Percentiles rank a stretch among this genome's conserved stretches.
Evolutionary conservation across 345 rosid species (phyloP).

Genomic region (Salix udensis): DNA sequence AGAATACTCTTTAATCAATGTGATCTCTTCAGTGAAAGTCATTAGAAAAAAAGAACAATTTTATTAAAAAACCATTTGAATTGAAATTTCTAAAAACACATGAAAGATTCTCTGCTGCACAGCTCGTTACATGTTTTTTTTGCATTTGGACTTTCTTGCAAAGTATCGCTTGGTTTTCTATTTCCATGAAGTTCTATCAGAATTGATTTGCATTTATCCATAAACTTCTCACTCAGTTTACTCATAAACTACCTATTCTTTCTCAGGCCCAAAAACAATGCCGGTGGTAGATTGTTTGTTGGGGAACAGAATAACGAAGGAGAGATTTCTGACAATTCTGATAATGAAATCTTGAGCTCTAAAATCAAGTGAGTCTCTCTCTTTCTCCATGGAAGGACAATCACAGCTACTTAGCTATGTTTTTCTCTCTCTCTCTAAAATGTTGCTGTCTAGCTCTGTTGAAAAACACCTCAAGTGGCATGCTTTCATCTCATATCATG

Average conservation of each 20-base stretch:
- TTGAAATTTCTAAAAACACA: background rate
- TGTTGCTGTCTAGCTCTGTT: too few relatives aligned
- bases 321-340: background rate
- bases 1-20: too few relatives aligned
- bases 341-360: constrained; percentile 1
- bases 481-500: background rate
- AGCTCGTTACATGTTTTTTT: background rate
- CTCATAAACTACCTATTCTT: background rate
- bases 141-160: background rate
- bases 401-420: background rate
- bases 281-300: background rate
- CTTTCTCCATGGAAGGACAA: background rate
- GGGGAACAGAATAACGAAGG: background rate
- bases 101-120: background rate
- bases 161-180: background rate
- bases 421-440: too few relatives aligned
- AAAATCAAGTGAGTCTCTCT: constrained; percentile 5
- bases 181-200: too few relatives aligned
- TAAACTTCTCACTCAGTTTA: too few relatives aligned
- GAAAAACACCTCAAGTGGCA: background rate
- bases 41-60: background rate
- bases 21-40: too few relatives aligned
- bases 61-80: background rate
- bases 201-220: too few relatives aligned
- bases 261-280: constrained; percentile 1